Evolutionary conservation across 345 rosid species (phyloP).

Genomic region (Citrus glauca): DNA sequence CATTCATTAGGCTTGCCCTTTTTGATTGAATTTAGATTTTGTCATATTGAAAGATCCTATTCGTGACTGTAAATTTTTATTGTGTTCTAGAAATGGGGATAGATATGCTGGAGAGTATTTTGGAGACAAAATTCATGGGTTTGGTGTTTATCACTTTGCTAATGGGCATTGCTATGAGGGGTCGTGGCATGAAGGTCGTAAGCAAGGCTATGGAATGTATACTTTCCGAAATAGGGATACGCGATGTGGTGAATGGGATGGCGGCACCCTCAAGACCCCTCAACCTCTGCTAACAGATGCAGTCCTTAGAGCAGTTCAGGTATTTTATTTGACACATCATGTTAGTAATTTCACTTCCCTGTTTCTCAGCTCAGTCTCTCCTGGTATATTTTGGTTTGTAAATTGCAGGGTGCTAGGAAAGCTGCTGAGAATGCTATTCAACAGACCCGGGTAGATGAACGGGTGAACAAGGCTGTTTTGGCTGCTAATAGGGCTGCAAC

Average conservation of each 20-base stretch:
- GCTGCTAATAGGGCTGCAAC: slow-evolving; percentile 89
- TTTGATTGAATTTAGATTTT: background rate
- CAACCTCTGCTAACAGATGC: slow-evolving; percentile 37
- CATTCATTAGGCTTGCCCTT: too few relatives aligned
- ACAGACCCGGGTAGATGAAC: slow-evolving; percentile 63
- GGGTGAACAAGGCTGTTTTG: slow-evolving; percentile 59
- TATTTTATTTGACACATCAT: slow-evolving; percentile 16
- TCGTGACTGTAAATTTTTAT: slow-evolving; percentile 6
- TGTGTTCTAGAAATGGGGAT: slow-evolving; percentile 78
- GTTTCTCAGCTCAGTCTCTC: background rate
- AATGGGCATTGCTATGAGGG: slow-evolving; percentile 94
- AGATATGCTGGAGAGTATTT: slow-evolving; percentile 88
- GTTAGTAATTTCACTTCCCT: background rate
- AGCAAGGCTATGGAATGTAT: slow-evolving; percentile 87
- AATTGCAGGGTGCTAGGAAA: slow-evolving; percentile 68
- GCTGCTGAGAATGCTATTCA: slow-evolving; percentile 67
- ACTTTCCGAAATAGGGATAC: slow-evolving; percentile 65
- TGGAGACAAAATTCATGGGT: slow-evolving; percentile 91
- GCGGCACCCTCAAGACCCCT: slow-evolving; percentile 51
- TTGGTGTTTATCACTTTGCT: slow-evolving; percentile 83
- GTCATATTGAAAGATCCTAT: background rate
- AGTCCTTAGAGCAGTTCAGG: slow-evolving; percentile 66
- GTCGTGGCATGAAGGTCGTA: slow-evolving; percentile 95
- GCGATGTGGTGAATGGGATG: slow-evolving; percentile 79
- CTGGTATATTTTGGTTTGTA: background rate